Percentiles rank a stretch among this genome's conserved stretches.
Conservation (phyloP, 2,329 filamentous ascomycete species). For the Zymoseptoria ardabiliae region DNA sequence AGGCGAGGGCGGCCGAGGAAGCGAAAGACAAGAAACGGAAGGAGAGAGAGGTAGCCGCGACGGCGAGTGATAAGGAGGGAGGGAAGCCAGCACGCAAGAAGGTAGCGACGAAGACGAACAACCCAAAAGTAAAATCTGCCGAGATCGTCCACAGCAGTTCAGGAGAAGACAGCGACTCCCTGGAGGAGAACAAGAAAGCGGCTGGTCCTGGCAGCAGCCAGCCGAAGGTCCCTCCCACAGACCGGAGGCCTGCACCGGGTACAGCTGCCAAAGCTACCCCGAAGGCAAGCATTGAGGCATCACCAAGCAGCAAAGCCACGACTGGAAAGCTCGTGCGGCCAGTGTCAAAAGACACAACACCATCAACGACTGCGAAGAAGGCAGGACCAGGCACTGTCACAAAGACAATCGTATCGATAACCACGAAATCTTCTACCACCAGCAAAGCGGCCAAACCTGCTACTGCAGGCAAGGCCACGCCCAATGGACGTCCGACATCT, state of each 20-base stretch:
- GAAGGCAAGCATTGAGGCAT: slow-evolving; percentile 8
- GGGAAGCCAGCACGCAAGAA: slow-evolving; percentile 22
- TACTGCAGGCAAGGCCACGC: slow-evolving; percentile 21
- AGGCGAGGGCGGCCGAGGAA: slow-evolving; percentile 31
- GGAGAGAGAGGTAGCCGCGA: slow-evolving; percentile 29
- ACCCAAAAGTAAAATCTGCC: slow-evolving; percentile 44
- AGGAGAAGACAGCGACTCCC: slow-evolving; percentile 30
- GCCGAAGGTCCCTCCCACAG: slow-evolving; percentile 13
- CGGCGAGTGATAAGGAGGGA: slow-evolving; percentile 24
- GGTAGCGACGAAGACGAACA: slow-evolving; percentile 28
- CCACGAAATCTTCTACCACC: slow-evolving; percentile 14
- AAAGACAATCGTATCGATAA: slow-evolving; percentile 16
- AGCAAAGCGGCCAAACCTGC: slow-evolving; percentile 14
- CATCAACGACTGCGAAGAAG: slow-evolving; percentile 5
- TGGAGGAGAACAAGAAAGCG: slow-evolving; percentile 29
- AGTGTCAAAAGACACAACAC: slow-evolving; percentile 3
- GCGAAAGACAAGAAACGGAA: slow-evolving; percentile 43
- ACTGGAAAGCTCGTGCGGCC: slow-evolving; percentile 21
- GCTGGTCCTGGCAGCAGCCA: slow-evolving; percentile 16
- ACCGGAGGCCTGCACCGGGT: slow-evolving; percentile 9
- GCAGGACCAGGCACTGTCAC: neutral
- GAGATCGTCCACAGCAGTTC: slow-evolving; percentile 47
- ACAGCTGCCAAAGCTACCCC: slow-evolving; percentile 14
- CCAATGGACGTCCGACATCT: slow-evolving; percentile 18
- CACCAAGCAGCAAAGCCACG: slow-evolving; percentile 17